phyloP scores from a whole-genome alignment of 352 stramenopile genomes.

The Phytophthora sojae region DNA sequence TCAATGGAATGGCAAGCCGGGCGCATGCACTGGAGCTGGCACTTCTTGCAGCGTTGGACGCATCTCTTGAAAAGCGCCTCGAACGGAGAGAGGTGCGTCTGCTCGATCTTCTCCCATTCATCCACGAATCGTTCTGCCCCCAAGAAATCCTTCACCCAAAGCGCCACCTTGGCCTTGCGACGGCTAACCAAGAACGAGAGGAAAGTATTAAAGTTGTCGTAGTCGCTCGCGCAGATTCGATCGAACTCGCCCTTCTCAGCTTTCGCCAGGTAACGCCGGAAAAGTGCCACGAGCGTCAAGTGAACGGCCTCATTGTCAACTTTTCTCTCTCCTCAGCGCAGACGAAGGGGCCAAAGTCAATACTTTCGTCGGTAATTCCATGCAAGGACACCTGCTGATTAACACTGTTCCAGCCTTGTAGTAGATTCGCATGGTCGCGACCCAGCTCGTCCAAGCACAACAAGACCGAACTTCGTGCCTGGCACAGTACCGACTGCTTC shows the following conservation, averaged over 20 bases:
- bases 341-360: neutral
- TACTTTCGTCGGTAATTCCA: neutral
- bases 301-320: neutral
- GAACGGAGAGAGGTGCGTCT: neutral
- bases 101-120: neutral
- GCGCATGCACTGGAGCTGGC: conserved; percentile 1
- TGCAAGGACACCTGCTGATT: neutral
- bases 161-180: neutral
- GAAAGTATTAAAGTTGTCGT: neutral
- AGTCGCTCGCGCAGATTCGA: neutral
- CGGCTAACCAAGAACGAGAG: neutral
- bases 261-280: neutral
- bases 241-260: neutral
- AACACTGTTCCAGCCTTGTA: neutral
- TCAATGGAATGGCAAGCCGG: neutral
- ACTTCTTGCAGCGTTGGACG: neutral
- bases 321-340: neutral
- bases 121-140: neutral
- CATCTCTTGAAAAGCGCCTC: neutral
- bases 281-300: neutral
- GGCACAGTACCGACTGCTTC: neutral
- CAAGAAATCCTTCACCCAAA: neutral
- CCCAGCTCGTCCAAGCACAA: neutral
- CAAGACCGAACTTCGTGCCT: neutral
- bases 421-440: neutral